Conservation (phyloP, 1,284 basidiomycete genomes). For the Malassezia sympodialis region DNA sequence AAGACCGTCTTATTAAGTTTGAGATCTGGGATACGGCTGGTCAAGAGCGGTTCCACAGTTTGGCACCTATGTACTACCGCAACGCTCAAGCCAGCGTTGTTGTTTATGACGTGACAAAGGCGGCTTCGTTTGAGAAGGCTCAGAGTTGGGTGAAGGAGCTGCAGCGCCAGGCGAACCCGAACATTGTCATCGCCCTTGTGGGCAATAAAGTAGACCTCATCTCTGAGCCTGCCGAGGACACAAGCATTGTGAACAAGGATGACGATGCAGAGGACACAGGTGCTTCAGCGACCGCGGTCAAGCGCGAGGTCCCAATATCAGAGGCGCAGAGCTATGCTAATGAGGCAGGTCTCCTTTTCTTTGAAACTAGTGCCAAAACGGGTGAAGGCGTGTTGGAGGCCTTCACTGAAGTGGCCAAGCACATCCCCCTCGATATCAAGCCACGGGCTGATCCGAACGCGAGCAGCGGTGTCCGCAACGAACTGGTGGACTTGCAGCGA, state of each 20-base stretch:
- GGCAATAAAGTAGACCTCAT: conserved; percentile 67
- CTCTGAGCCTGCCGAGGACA: conserved; percentile 54
- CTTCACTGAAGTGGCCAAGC: conserved; percentile 65
- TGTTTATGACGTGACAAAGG: conserved; percentile 90
- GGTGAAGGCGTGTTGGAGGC: conserved; percentile 92
- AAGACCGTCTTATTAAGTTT: conserved; percentile 64
- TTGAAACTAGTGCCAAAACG: conserved; percentile 96
- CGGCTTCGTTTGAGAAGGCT: conserved; percentile 80
- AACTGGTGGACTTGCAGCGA: conserved; percentile 11
- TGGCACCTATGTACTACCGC: conserved; percentile 95
- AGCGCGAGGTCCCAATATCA: conserved; percentile 52
- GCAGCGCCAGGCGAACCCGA: conserved; percentile 95
- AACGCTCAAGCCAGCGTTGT: conserved; percentile 97
- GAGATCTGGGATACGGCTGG: conserved; percentile 95
- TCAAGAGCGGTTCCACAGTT: conserved; percentile 85
- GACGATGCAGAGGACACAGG: conserved; percentile 14
- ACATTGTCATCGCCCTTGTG: conserved; percentile 71
- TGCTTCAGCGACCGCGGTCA: conserved; percentile 4
- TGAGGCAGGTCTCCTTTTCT: conserved; percentile 85
- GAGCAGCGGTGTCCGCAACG: not conserved
- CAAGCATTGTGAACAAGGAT: conserved; percentile 51
- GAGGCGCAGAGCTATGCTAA: conserved; percentile 93
- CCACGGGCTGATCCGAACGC: not conserved
- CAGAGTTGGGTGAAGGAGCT: conserved; percentile 99
- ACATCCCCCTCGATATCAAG: conserved; percentile 12